Base-by-base conservation (phyloP, 2,329 filamentous ascomycete genomes). In the Botrytis deweyae region DNA sequence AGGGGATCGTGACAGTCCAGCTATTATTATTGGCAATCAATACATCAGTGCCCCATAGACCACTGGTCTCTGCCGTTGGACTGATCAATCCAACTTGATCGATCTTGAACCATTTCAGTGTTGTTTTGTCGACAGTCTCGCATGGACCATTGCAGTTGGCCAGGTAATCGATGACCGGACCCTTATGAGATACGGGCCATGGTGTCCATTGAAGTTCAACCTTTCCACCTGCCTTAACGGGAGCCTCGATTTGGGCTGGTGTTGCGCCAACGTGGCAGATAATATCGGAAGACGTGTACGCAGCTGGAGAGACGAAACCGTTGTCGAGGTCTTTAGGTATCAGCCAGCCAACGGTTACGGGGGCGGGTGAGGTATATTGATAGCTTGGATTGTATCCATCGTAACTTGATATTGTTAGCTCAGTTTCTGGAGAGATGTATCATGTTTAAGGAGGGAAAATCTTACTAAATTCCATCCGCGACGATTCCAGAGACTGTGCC, bases 151-250 rank as follows among this genome's bases (percentile, higher is more conserved):
- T 79, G 74, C 80, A 81, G 61, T 80, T 81, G 12, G 80, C 80
- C 3, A 80, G 73, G 58, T 80, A 80, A 46, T 80, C 79, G 29
- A 80, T 78, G n/a, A 81, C 74, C 1, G 80, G 80, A 0, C 80
- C 80, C 65, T 90, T 85, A 83, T 93, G 88, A 72, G 85, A 87
- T 16, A 87, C 84, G n/a, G 90, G 90, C 91, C 91, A 93, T 16
- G 76, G 75, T 74, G 85, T 88, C 91, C 90, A 92, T 78, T 88
- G 85, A 67, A 92, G 82, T 74, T 87, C 83, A 77, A 92, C 80
- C 14, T 84, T 84, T 76, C 84, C 84, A 75, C 91, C 91, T 22
- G 90, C 91, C n/a, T 85, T 83, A 55, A 91, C 86, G n/a, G 86
- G 83, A 29, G 87, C 88, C 75, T 85, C 84, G 73, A 85, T 83